Base-by-base conservation (phyloP, 768 basidiomycete genomes). In the Leccinum fibrillosum region DNA sequence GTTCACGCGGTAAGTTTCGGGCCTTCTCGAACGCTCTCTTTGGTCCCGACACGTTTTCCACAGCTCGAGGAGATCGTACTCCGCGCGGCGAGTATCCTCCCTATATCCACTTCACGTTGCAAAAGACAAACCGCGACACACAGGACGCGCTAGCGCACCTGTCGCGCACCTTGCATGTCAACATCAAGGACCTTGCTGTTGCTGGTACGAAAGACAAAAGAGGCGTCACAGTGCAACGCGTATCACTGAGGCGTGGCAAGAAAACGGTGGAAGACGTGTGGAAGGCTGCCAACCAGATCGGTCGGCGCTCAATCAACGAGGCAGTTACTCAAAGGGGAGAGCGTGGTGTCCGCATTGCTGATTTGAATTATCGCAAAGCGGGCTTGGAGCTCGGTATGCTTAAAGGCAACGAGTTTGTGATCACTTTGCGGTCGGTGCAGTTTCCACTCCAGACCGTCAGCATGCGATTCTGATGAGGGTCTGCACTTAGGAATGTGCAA, bases 161-260 rank as follows among this genome's bases (percentile, higher is more conserved):
- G 32, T 79, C 91, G 17, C 86, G 94, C 13, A 79, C 82, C 30
- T 77, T 98, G n/a, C 86, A 89, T 60, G 85, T 87, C 58, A 84
- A 78, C 23, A 71, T 85, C 52, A 94, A 90, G 73, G 92, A 96
- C 67, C 78, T 99, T 8, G 85, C 87, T 23, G 89, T 94, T 25
- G 92, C 94, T 4, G 97, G 97, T 0, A 99, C 97, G 8, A 99
- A 99, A 70, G 97, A 99, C 75, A 99, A 98, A 70, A 89, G 97
- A 34, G 97, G 94, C 0, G 93, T 98, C 15, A 98, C 97, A 1
- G 86, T 92, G 1, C 97, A 99, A 69, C 86, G 93, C 1, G 93
- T 98, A 17, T 88, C 89, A 4, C 70, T 98, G 15, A 83, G 83
- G 54, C 80, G 94, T 15, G 83, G 84, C n/a, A 83, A 79, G 56